Percentiles rank a stretch among this genome's conserved stretches.
phyloP scores from a whole-genome alignment of 2,329 filamentous ascomycete species.

The Lachnellula hyalina region DNA sequence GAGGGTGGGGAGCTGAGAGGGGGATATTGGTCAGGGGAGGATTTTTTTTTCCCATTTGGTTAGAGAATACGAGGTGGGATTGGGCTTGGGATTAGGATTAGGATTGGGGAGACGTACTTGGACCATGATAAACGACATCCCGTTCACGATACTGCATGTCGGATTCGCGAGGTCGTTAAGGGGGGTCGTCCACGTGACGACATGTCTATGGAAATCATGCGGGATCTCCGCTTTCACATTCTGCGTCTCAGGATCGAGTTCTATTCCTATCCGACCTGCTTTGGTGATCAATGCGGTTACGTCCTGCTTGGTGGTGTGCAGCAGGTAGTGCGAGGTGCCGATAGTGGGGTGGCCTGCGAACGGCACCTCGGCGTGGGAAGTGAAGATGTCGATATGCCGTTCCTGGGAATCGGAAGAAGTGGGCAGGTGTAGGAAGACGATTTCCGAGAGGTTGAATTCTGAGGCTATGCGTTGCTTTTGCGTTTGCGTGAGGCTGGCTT shows the following conservation, averaged over 20 bases:
- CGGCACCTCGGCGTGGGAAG: slow-evolving; percentile 46
- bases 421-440: slow-evolving; percentile 51
- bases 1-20: slow-evolving; percentile 48
- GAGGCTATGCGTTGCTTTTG: slow-evolving; percentile 54
- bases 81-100: no score
- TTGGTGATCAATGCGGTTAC: slow-evolving; percentile 42
- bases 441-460: slow-evolving; percentile 62
- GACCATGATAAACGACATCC: slow-evolving; percentile 68
- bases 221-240: slow-evolving; percentile 59
- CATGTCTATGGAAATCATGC: slow-evolving; percentile 60
- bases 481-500: slow-evolving; percentile 40
- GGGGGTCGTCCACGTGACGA: slow-evolving; percentile 20
- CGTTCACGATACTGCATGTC: slow-evolving; percentile 61
- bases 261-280: slow-evolving; percentile 50
- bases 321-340: slow-evolving; percentile 47
- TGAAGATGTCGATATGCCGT: slow-evolving; percentile 55
- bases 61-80: no score
- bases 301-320: slow-evolving; percentile 24
- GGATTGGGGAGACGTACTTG: neutral
- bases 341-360: slow-evolving; percentile 61
- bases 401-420: slow-evolving; percentile 30
- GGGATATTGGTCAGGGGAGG: no score
- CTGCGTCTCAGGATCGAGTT: slow-evolving; percentile 33
- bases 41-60: no score
- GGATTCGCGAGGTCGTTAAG: slow-evolving; percentile 37